Conservation (phyloP, 1,284 basidiomycete species). For the Cutaneotrichosporon spelunceum region DNA sequence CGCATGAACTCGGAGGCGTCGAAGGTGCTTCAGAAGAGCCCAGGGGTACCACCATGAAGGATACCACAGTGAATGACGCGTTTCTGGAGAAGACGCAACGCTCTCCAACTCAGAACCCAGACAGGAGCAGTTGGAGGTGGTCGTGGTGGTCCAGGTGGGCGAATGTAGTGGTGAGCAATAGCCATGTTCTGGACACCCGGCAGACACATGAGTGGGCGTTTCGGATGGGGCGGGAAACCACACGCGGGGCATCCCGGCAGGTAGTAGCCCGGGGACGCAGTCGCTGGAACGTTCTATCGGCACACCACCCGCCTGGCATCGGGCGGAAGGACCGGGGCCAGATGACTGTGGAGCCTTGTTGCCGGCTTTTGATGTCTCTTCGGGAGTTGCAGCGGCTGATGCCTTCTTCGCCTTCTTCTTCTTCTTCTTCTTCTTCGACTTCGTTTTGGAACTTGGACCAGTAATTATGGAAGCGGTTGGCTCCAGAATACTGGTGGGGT, state of each 20-base stretch:
- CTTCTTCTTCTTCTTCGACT: not conserved
- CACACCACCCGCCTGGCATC: not conserved
- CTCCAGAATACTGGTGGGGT: not conserved
- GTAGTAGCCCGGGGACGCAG: too few species aligned
- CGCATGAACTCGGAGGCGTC: not conserved
- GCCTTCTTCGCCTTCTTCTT: not conserved
- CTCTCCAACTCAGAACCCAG: not conserved
- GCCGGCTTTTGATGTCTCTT: not conserved
- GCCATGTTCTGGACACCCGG: too few species aligned
- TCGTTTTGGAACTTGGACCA: not conserved
- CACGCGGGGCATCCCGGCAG: too few species aligned
- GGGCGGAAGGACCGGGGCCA: not conserved
- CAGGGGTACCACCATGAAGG: not conserved
- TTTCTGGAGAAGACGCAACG: not conserved
- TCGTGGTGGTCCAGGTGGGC: too few species aligned
- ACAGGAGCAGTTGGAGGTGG: not conserved
- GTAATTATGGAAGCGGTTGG: not conserved
- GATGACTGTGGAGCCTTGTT: not conserved
- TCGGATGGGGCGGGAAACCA: too few species aligned
- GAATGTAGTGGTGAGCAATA: too few species aligned
- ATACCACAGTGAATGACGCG: too few species aligned
- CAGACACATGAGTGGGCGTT: too few species aligned
- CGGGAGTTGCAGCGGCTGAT: not conserved
- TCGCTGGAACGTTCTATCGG: not conserved
- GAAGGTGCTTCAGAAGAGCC: not conserved